Evolutionary conservation across 495 filamentous ascomycete species (phyloP), one percentile per base, ranked within the genome.

Genomic region (Penicillium egyptiacum): DNA sequence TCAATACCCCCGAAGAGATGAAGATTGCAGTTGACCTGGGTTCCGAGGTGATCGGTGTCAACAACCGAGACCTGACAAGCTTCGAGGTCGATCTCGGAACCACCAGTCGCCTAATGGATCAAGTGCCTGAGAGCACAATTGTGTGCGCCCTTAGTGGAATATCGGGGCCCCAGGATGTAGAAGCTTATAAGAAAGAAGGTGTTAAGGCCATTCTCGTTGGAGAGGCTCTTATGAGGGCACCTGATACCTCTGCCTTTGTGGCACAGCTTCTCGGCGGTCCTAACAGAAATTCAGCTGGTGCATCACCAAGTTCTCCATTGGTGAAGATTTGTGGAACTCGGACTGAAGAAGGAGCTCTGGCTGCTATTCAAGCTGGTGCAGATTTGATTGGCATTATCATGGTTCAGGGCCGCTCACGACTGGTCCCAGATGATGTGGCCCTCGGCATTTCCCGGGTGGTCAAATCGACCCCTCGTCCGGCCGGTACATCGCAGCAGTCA

Each of bases 291-390:
- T 17, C 40, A 51, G 3, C 69, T 5, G 55, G 53, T 4, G 19
- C 50, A 28, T 52, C 61, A 20, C 47, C 54, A 40, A 60, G 52
- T 23, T 75, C 83, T 1, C 80, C 79, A 5, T 77, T 96, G 19
- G 92, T 98, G 51, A 98, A 98, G 70, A 96, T 98, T 35, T 98
- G 94, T 66, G 94, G 94, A n/a, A 98, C 92, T 5, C 83, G 94
- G 30, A 88, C 83, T 56, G 80, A 88, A 35, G 92, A 94, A 62
- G 90, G 86, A 9, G 95, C 94, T 20, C 74, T 81, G 37, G 83
- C 82, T 41, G 92, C 94, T 28, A 86, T 95, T 56, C 84, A 92
- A 67, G 86, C 92, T 41, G 94, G 94, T 31, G 92, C 94, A 14
- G 94, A 98, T 70, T 71, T 97, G 44, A 81, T 98, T 48, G 94